Percentiles rank a stretch among this genome's conserved stretches.
phyloP scores from a whole-genome alignment of 768 basidiomycete species.

The Gymnopilus junonius region DNA sequence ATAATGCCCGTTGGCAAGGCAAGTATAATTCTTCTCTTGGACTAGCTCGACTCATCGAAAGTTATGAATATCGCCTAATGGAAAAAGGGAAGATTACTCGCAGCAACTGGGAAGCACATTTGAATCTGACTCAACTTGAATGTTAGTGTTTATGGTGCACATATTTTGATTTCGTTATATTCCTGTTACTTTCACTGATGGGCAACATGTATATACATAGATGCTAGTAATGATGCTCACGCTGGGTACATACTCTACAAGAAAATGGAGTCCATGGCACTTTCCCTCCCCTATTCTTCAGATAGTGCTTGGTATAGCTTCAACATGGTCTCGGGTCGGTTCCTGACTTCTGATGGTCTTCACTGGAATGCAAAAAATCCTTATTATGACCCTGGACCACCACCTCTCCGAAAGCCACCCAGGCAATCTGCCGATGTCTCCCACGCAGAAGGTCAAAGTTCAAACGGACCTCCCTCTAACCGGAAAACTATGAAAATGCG shows the following conservation, averaged over 20 bases:
- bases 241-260: conserved; percentile 60
- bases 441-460: background rate
- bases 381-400: conserved; percentile 73
- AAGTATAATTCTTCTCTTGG: conserved; percentile 64
- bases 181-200: background rate
- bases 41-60: conserved; percentile 65
- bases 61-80: conserved; percentile 56
- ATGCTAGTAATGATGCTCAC: conserved; percentile 76
- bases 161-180: conserved; percentile 6
- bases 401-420: conserved; percentile 48
- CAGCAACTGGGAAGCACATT: conserved; percentile 69
- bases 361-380: conserved; percentile 67
- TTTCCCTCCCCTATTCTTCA: conserved; percentile 35
- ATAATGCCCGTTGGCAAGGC: conserved; percentile 76
- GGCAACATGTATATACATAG: conserved; percentile 34
- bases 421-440: conserved; percentile 14
- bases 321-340: conserved; percentile 49
- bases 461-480: background rate
- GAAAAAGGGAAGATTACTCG: conserved; percentile 62
- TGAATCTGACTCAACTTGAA: conserved; percentile 53
- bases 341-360: conserved; percentile 46
- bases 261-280: conserved; percentile 48
- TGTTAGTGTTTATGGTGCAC: conserved; percentile 57
- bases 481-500: background rate
- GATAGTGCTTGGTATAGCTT: conserved; percentile 59